A percentile compares a stretch with the other conserved stretches of the same genome.
phyloP scores from a whole-genome alignment of 2,329 filamentous ascomycete genomes.

The Pseudogymnoascus sp. region DNA sequence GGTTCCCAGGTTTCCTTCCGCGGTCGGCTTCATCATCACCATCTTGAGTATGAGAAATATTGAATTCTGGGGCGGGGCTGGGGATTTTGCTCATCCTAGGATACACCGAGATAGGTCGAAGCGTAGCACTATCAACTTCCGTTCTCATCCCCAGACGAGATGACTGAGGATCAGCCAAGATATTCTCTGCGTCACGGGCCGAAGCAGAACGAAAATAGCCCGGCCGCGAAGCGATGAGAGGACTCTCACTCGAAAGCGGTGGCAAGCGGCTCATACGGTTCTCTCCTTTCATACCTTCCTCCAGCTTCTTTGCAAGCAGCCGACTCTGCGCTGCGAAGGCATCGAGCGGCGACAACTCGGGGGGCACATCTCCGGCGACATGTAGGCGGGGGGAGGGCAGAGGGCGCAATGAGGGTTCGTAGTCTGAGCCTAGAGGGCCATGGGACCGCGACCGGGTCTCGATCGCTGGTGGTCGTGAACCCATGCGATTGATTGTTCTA shows the following conservation, averaged over 20 bases:
- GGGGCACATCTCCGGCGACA: slow-evolving; percentile 73
- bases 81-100: slow-evolving; percentile 61
- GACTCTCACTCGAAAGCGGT: slow-evolving; percentile 73
- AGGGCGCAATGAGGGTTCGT: slow-evolving; percentile 20
- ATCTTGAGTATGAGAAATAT: not conserved
- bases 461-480: slow-evolving; percentile 26
- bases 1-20: not conserved
- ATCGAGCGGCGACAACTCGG: slow-evolving; percentile 87
- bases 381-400: slow-evolving; percentile 62
- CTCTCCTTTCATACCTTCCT: slow-evolving; percentile 67
- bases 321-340: slow-evolving; percentile 90
- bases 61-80: not conserved
- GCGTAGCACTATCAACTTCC: slow-evolving; percentile 46
- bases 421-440: slow-evolving; percentile 19
- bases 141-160: slow-evolving; percentile 44
- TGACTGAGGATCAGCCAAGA: slow-evolving; percentile 25
- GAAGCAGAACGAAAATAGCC: slow-evolving; percentile 75
- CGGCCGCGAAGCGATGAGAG: slow-evolving; percentile 68
- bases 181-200: slow-evolving; percentile 49
- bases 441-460: slow-evolving; percentile 27
- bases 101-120: slow-evolving; percentile 65
- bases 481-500: slow-evolving; percentile 19
- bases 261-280: slow-evolving; percentile 79
- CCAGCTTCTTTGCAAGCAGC: slow-evolving; percentile 76
- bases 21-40: not conserved